A percentile compares a stretch with the other conserved stretches of the same genome.
Conservation (phyloP, 768 basidiomycete genomes). For the Mycena filopes region DNA sequence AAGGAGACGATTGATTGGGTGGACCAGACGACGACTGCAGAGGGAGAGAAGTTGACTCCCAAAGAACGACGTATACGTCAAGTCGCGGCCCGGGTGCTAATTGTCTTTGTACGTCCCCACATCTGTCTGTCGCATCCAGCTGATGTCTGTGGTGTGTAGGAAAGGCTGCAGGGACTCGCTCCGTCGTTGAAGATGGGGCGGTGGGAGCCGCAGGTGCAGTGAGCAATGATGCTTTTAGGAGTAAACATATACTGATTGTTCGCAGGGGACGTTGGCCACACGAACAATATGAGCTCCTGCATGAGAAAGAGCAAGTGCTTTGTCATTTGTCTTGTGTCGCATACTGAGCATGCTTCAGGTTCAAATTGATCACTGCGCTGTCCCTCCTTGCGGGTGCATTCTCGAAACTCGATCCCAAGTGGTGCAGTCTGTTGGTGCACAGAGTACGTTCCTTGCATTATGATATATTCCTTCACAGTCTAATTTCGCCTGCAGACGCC, state of each 20-base stretch:
- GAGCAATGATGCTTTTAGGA: slow-evolving; percentile 28
- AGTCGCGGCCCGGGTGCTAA: slow-evolving; percentile 47
- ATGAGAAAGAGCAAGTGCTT: slow-evolving; percentile 46
- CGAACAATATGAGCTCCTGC: slow-evolving; percentile 47
- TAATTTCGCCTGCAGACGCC: slow-evolving; percentile 45
- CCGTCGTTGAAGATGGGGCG: slow-evolving; percentile 51
- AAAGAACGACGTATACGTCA: slow-evolving; percentile 53
- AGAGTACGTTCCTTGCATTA: slow-evolving; percentile 36
- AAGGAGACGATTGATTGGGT: slow-evolving; percentile 44
- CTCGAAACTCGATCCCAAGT: slow-evolving; percentile 51
- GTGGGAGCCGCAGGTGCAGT: slow-evolving; percentile 57
- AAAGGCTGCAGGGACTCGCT: slow-evolving; percentile 48
- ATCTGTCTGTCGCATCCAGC: not conserved
- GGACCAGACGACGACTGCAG: slow-evolving; percentile 21
- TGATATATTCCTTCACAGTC: not conserved
- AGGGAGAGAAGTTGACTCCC: slow-evolving; percentile 38
- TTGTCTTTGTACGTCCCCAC: slow-evolving; percentile 45
- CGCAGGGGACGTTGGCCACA: slow-evolving; percentile 55
- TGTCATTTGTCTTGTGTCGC: not conserved
- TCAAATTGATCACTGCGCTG: slow-evolving; percentile 45
- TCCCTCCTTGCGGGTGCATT: slow-evolving; percentile 52
- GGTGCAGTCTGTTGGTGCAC: slow-evolving; percentile 57
- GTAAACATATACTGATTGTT: no score
- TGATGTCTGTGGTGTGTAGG: slow-evolving; percentile 34
- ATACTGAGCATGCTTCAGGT: slow-evolving; percentile 29